Conservation (phyloP, 2,329 filamentous ascomycete species). For the Chaetothyriales sp. region DNA sequence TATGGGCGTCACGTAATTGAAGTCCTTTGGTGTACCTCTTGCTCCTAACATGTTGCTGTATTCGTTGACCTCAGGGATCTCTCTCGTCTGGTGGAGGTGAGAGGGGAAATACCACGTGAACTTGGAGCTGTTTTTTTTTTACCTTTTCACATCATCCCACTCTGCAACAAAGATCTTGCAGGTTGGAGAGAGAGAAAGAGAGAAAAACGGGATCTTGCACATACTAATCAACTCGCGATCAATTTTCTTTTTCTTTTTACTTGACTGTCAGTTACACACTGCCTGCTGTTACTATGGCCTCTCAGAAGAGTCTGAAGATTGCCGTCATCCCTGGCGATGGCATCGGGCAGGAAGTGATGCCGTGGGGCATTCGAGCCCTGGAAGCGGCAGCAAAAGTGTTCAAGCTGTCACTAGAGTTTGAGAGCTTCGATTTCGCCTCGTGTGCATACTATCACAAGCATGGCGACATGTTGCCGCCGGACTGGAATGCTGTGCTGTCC, state of each 20-base stretch:
- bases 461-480: constrained; percentile 39
- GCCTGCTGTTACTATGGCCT: not conserved
- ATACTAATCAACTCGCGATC: not conserved
- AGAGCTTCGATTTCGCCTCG: constrained; percentile 34
- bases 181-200: too few species aligned
- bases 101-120: not conserved
- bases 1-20: too few species aligned
- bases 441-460: constrained; percentile 35
- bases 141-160: not conserved
- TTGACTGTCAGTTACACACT: not conserved
- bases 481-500: constrained; percentile 35
- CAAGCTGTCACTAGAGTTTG: constrained; percentile 31
- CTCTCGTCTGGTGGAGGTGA: not conserved
- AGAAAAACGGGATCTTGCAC: too few species aligned
- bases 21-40: too few species aligned
- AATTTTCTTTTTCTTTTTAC: not conserved
- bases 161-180: too few species aligned
- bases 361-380: constrained; percentile 27
- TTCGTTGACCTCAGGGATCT: too few species aligned
- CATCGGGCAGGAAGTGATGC: constrained; percentile 48
- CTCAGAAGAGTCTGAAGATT: constrained; percentile 21
- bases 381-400: constrained; percentile 12
- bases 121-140: not conserved
- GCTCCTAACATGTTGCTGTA: too few species aligned
- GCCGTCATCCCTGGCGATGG: constrained; percentile 49